phyloP scores from a whole-genome alignment of 768 basidiomycete species.

The Thelephora ganbajun region DNA sequence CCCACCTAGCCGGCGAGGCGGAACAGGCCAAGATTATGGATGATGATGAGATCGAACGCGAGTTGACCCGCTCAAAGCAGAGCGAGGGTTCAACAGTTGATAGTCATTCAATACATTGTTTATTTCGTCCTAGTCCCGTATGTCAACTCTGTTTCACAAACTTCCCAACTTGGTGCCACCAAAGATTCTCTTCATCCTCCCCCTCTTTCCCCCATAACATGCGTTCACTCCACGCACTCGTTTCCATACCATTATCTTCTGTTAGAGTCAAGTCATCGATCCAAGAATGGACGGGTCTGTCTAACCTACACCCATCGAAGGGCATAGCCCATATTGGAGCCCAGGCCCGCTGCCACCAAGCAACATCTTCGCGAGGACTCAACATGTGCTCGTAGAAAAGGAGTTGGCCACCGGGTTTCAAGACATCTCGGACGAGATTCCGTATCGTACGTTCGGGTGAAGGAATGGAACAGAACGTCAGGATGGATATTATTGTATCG shows the following conservation, averaged over 20 bases:
- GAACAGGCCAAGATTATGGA: no score
- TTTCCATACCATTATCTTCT: slow-evolving; percentile 6
- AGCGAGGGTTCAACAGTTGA: no score
- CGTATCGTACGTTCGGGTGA: slow-evolving; percentile 33
- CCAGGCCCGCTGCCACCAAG: slow-evolving; percentile 67
- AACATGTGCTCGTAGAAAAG: slow-evolving; percentile 63
- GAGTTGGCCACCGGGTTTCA: slow-evolving; percentile 51
- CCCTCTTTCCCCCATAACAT: slow-evolving; percentile 33
- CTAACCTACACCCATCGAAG: slow-evolving; percentile 54
- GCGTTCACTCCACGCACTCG: slow-evolving; percentile 34
- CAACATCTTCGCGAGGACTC: slow-evolving; percentile 35
- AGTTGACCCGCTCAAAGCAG: no score
- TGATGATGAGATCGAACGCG: no score
- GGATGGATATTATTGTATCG: slow-evolving; percentile 50
- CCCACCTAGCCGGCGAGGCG: no score
- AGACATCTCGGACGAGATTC: slow-evolving; percentile 32
- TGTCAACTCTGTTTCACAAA: slow-evolving; percentile 30
- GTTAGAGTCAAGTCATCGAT: slow-evolving; percentile 13
- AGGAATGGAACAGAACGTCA: slow-evolving; percentile 56
- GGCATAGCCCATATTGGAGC: slow-evolving; percentile 47
- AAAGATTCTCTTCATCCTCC: slow-evolving; percentile 43
- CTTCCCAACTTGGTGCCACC: slow-evolving; percentile 44
- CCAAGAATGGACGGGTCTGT: slow-evolving; percentile 38
- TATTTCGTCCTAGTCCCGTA: no score
- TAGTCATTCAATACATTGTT: no score